phyloP scores from a whole-genome alignment of 306 rosid genomes.

The Dryas drummondii region DNA sequence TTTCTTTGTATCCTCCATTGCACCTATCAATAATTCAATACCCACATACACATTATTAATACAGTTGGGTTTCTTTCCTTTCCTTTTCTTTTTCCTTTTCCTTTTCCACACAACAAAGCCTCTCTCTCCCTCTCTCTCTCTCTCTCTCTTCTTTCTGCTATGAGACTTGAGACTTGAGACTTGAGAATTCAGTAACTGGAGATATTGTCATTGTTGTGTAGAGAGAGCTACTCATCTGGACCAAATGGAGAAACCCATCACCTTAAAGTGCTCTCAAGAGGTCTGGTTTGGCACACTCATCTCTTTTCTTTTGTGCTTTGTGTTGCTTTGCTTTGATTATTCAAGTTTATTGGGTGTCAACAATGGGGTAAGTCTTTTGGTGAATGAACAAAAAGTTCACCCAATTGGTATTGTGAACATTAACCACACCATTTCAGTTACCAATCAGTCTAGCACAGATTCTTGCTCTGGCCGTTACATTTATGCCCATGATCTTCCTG shows the following conservation, averaged over 20 bases:
- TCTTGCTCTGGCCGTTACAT: constrained; percentile 60
- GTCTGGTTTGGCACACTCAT: constrained; percentile 45
- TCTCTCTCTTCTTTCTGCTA: too few relatives aligned
- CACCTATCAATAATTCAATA: too few relatives aligned
- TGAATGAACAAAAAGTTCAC: constrained; percentile 23
- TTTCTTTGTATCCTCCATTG: too few relatives aligned
- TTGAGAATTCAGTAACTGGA: not conserved
- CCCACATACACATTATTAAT: too few relatives aligned
- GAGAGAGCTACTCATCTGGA: not conserved
- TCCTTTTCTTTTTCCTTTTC: too few relatives aligned
- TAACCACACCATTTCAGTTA: constrained; percentile 9
- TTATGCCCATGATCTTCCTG: constrained; percentile 62
- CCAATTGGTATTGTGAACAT: constrained; percentile 13
- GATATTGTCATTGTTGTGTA: not conserved
- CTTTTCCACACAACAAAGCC: too few relatives aligned
- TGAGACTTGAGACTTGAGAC: not conserved
- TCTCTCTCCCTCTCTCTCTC: too few relatives aligned
- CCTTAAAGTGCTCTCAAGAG: constrained; percentile 35
- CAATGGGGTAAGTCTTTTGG: constrained; percentile 17
- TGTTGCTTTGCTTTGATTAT: constrained; percentile 42
- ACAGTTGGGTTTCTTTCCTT: too few relatives aligned
- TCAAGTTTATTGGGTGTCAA: constrained; percentile 33
- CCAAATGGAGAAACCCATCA: constrained; percentile 40
- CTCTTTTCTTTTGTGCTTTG: constrained; percentile 39
- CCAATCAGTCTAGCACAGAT: constrained; percentile 22